Percentiles rank a stretch among this genome's conserved stretches.
Conservation (phyloP, 805 yeast genomes). For the Priceomyces medius region DNA sequence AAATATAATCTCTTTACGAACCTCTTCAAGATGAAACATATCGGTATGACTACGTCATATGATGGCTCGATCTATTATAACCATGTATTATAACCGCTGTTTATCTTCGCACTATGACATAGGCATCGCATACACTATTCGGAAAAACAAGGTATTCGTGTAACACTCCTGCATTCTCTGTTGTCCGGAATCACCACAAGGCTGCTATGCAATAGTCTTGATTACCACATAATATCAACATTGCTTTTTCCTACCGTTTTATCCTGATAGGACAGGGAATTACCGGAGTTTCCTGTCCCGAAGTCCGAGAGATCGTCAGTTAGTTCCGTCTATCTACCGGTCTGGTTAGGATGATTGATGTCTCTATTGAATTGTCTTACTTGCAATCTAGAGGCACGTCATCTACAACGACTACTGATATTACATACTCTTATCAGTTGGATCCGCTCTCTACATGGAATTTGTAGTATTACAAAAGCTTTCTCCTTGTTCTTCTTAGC, state of each 20-base stretch:
- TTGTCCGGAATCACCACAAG: too few relatives aligned
- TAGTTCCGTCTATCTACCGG: not conserved
- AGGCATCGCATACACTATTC: not conserved
- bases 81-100: too few relatives aligned
- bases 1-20: not conserved
- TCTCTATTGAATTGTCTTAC: not conserved
- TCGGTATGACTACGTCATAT: not conserved
- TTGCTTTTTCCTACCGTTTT: too few relatives aligned
- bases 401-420: not conserved
- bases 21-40: not conserved
- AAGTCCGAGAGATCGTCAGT: not conserved
- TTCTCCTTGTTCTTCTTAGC: too few relatives aligned
- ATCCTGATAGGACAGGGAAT: conserved; percentile 2
- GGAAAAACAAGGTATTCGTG: not conserved
- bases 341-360: not conserved
- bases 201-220: too few relatives aligned
- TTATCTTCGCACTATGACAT: not conserved
- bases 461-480: too few relatives aligned
- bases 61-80: too few relatives aligned
- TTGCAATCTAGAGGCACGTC: not conserved
- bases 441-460: not conserved
- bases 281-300: not conserved
- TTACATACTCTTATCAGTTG: not conserved
- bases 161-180: not conserved
- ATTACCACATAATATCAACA: too few relatives aligned